A percentile compares a stretch with the other conserved stretches of the same genome.
Evolutionary conservation across 257 asterid genomes (phyloP).

Genomic region (Nicotiana obtusifolia): DNA sequence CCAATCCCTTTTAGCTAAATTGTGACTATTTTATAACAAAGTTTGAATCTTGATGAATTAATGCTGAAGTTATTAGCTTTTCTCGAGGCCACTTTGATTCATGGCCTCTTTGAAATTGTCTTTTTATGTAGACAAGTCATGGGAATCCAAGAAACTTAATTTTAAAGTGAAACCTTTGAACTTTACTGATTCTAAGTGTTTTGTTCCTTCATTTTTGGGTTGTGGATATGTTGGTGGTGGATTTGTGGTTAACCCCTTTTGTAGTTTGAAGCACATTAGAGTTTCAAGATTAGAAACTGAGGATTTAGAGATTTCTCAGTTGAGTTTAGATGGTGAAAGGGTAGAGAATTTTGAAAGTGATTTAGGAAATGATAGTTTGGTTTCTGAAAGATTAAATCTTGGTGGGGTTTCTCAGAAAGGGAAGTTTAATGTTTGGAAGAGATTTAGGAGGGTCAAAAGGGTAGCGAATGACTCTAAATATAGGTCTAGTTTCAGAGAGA

Average conservation of each 20-base stretch:
- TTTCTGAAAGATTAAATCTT: slow-evolving; percentile 18
- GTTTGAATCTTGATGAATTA: neutral
- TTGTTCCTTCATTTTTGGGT: slow-evolving; percentile 39
- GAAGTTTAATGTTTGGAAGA: slow-evolving; percentile 46
- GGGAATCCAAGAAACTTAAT: slow-evolving; percentile 33
- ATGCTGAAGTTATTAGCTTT: slow-evolving; percentile 1
- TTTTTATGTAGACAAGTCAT: slow-evolving; percentile 40
- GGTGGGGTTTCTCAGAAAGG: slow-evolving; percentile 21
- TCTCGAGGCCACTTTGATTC: slow-evolving; percentile 1
- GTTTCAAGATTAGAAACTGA: slow-evolving; percentile 54
- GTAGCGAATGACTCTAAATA: slow-evolving; percentile 18
- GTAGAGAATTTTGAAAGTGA: slow-evolving; percentile 11
- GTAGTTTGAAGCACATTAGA: slow-evolving; percentile 39
- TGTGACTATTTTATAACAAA: neutral
- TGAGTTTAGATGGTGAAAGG: slow-evolving; percentile 19
- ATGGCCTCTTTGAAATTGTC: slow-evolving; percentile 69
- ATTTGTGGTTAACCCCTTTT: slow-evolving; percentile 36
- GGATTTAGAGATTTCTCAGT: slow-evolving; percentile 23
- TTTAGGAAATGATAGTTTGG: slow-evolving; percentile 34
- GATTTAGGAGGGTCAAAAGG: slow-evolving; percentile 28
- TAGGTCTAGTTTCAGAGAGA: slow-evolving; percentile 16
- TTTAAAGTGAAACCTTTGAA: slow-evolving; percentile 27
- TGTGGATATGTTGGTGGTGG: slow-evolving; percentile 35
- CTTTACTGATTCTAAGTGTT: slow-evolving; percentile 26
- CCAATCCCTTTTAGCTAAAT: neutral